These are phyloP conservation scores for Geotrichum restrictum DNA, from an alignment of 1,139 yeast species.

Conservation along the genomic window DNA sequence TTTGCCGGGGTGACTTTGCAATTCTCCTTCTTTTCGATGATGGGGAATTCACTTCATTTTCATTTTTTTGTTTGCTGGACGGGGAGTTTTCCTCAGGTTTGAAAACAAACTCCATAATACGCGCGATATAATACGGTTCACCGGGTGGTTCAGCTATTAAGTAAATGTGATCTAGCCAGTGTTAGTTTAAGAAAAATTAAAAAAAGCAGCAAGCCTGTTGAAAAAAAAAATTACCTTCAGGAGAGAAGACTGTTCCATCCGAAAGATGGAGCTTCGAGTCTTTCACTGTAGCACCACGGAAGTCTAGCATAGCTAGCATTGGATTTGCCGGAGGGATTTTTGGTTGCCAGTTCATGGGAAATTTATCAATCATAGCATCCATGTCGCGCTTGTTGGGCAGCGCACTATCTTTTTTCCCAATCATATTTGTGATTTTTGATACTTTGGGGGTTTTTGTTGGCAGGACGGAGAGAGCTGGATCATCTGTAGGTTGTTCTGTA, in stretches of 20 bases:
- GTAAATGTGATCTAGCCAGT: slow-evolving; percentile 58
- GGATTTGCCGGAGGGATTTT: slow-evolving; percentile 30
- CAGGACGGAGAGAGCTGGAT: neutral
- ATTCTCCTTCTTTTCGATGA: slow-evolving; percentile 2
- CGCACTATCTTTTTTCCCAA: neutral
- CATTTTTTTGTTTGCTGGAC: neutral
- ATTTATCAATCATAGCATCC: slow-evolving; percentile 3
- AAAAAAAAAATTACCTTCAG: slow-evolving; percentile 33
- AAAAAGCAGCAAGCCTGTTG: slow-evolving; percentile 1
- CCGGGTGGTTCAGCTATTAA: slow-evolving; percentile 93
- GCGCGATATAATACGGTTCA: slow-evolving; percentile 87
- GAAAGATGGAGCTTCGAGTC: slow-evolving; percentile 38
- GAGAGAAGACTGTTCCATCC: slow-evolving; percentile 36
- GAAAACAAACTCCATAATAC: slow-evolving; percentile 68
- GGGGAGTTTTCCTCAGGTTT: slow-evolving; percentile 20
- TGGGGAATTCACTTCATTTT: neutral
- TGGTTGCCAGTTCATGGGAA: slow-evolving; percentile 40
- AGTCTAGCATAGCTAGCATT: slow-evolving; percentile 37
- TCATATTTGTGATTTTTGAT: neutral
- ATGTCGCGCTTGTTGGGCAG: slow-evolving; percentile 1
- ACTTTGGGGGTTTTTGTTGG: too few relatives aligned
- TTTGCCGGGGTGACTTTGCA: neutral
- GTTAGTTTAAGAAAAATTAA: slow-evolving; percentile 3
- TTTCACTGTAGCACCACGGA: slow-evolving; percentile 42
- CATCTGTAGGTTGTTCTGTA: too few relatives aligned